A percentile compares a stretch with the other conserved stretches of the same genome.
phyloP scores from a whole-genome alignment of 1,139 yeast species.

The Taiozyma onychis region DNA sequence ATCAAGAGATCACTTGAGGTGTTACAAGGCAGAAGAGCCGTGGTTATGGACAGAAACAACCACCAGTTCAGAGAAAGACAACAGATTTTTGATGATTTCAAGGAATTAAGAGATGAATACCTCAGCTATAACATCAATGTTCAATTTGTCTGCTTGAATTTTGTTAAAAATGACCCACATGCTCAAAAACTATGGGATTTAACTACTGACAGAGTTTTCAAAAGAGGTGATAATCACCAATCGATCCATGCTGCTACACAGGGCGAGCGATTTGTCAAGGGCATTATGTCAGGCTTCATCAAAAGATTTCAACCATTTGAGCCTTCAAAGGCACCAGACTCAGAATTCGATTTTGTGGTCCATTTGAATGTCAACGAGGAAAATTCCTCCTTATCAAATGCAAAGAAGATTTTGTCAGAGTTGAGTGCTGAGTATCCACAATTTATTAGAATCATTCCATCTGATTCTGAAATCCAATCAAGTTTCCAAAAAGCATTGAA shows the following conservation, averaged over 20 bases:
- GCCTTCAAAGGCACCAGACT: constrained; percentile 50
- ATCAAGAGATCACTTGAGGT: constrained; percentile 44
- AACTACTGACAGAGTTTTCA: constrained; percentile 54
- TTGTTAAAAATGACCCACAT: constrained; percentile 39
- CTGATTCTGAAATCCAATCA: constrained; percentile 30
- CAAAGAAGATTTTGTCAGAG: constrained; percentile 36
- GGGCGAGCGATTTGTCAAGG: constrained; percentile 41
- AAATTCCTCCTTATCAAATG: constrained; percentile 50
- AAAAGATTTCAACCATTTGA: constrained; percentile 61
- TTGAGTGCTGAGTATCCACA: constrained; percentile 42
- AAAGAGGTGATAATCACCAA: constrained; percentile 88
- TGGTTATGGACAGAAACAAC: constrained; percentile 80
- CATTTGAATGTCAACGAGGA: constrained; percentile 39
- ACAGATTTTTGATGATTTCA: constrained; percentile 56
- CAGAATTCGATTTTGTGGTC: constrained; percentile 57
- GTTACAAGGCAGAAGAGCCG: constrained; percentile 39
- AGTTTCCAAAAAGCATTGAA: constrained; percentile 47
- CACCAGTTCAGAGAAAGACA: constrained; percentile 65
- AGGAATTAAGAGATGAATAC: constrained; percentile 32
- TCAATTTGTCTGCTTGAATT: constrained; percentile 65
- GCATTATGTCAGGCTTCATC: constrained; percentile 71
- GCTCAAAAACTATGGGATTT: constrained; percentile 38
- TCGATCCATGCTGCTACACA: constrained; percentile 55
- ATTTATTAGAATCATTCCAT: constrained; percentile 39
- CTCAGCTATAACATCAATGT: constrained; percentile 32